Evolutionary conservation across 2,329 filamentous ascomycete genomes (phyloP), one percentile per base, ranked within the genome.

Genomic region (Paecilomyces sp.): DNA sequence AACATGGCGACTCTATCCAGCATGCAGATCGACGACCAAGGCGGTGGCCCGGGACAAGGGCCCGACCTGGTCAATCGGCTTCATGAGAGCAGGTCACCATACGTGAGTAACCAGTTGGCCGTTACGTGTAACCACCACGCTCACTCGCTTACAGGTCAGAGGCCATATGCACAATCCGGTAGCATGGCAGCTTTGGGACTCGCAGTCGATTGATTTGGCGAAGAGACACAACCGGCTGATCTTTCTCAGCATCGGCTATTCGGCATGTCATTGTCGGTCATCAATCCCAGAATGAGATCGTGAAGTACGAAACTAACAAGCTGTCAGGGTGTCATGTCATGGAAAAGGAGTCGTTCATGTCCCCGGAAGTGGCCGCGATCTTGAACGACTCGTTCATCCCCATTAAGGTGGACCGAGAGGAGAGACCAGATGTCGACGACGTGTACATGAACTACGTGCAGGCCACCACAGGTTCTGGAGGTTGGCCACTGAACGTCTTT

Each of bases 371-470:
- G 62, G 92, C 94, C 15, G 78, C 85, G 25, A 82, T 96, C 60
- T 82, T 99, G 36, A 99, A 97, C 78, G 82, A 88, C 62, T 85
- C 86, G 60, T 99, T 97, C 74, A 86, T 99, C 53, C 93, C 94
- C 3, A 87, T 97, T 72, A 89, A 97, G 67, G 85, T 97, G 69
- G 94, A 99, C 75, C 86, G 92, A 61, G 94, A 99, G 76, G 91
- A 96, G 76, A 87, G 93, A 28, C 93, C 93, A 8, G 92, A 97
- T 71, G 86, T 97, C 64, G 94, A 99, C 71, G 87, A 90, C 62
- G 92, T 97, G 64, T 97, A 97, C 74, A 97, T 97, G 91, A 96
- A 96, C 78, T 99, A 96, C 74, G 88, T 96, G 50, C 92, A 97
- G 73, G 93, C 93, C 1, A 93, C 94, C 11, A 96, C 89, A 60